A percentile compares a stretch with the other conserved stretches of the same genome.
Evolutionary conservation across 345 rosid species (phyloP).

Genomic region (Nasturtium officinale): DNA sequence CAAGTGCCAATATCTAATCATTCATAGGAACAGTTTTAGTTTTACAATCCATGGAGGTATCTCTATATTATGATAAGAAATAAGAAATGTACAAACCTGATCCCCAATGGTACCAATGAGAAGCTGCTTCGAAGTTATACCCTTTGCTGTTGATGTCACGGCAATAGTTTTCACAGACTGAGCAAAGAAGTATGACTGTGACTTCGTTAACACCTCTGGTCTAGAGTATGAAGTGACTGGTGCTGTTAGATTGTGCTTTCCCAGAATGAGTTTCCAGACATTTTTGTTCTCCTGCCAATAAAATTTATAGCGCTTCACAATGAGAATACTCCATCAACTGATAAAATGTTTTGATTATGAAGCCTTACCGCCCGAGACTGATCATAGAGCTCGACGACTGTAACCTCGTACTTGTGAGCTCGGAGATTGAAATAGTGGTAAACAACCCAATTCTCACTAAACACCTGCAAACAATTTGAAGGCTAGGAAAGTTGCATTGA

Average conservation of each 20-base stretch:
- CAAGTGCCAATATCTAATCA: conserved; percentile 51
- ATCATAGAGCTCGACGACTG: conserved; percentile 91
- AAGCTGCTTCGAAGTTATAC: conserved; percentile 97
- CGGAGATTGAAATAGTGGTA: conserved; percentile 98
- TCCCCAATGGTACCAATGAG: conserved; percentile 87
- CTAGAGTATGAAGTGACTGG: conserved; percentile 84
- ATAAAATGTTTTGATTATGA: not conserved
- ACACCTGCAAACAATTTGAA: conserved; percentile 61
- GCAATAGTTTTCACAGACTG: conserved; percentile 86
- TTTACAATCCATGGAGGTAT: conserved; percentile 5
- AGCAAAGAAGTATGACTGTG: conserved; percentile 92
- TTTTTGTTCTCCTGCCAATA: conserved; percentile 89
- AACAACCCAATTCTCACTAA: conserved; percentile 98
- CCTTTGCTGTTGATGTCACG: conserved; percentile 93
- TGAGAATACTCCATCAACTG: conserved; percentile 17
- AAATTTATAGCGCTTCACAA: conserved; percentile 17
- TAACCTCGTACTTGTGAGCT: conserved; percentile 96
- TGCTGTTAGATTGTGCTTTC: conserved; percentile 94
- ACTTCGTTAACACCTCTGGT: conserved; percentile 79
- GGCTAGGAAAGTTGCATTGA: conserved; percentile 32
- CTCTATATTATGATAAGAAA: not conserved
- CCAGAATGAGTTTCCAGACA: conserved; percentile 84
- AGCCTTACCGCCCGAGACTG: conserved; percentile 93
- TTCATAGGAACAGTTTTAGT: conserved; percentile 8
- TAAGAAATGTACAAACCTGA: conserved; percentile 43